Percentiles rank a stretch among this genome's conserved stretches.
Conservation (phyloP, 2,329 filamentous ascomycete species). For the Diaporthe citri region DNA sequence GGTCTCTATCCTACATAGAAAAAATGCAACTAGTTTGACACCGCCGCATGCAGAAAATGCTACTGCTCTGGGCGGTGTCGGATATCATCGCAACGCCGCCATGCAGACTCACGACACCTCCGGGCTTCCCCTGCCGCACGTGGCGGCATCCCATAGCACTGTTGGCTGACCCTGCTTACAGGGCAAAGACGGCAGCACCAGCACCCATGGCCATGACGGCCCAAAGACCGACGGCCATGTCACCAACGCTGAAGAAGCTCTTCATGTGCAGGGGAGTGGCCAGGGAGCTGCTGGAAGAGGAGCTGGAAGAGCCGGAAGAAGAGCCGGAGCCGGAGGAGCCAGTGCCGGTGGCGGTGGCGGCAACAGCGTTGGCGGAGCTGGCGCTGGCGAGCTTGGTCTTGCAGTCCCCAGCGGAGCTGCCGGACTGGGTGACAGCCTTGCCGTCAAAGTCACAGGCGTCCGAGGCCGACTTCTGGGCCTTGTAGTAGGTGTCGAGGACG, state of each 20-base stretch:
- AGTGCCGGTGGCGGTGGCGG: constrained; percentile 59
- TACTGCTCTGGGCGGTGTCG: constrained; percentile 33
- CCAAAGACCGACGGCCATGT: constrained; percentile 64
- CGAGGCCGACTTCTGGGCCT: constrained; percentile 63
- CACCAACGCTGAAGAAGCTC: constrained; percentile 59
- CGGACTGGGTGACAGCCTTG: constrained; percentile 61
- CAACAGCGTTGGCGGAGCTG: constrained; percentile 65
- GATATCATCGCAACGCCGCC: constrained; percentile 41
- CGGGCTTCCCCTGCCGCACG: neutral
- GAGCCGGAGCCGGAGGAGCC: constrained; percentile 49
- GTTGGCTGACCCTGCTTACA: constrained; percentile 55
- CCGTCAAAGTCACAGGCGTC: constrained; percentile 80
- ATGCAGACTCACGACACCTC: constrained; percentile 9
- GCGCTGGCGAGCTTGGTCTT: constrained; percentile 70
- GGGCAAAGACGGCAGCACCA: constrained; percentile 65
- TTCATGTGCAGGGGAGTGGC: constrained; percentile 52
- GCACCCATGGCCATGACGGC: constrained; percentile 63
- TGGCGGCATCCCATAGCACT: neutral
- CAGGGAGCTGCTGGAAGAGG: constrained; percentile 52
- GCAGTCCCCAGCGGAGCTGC: constrained; percentile 66
- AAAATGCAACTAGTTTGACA: constrained; percentile 39
- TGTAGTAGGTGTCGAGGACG: constrained; percentile 81
- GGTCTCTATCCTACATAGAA: constrained; percentile 38
- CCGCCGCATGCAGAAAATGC: constrained; percentile 24
- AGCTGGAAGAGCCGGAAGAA: constrained; percentile 42